Evolutionary conservation across 2,329 filamentous ascomycete species (phyloP).

Genomic region (Aspergillus proliferans): DNA sequence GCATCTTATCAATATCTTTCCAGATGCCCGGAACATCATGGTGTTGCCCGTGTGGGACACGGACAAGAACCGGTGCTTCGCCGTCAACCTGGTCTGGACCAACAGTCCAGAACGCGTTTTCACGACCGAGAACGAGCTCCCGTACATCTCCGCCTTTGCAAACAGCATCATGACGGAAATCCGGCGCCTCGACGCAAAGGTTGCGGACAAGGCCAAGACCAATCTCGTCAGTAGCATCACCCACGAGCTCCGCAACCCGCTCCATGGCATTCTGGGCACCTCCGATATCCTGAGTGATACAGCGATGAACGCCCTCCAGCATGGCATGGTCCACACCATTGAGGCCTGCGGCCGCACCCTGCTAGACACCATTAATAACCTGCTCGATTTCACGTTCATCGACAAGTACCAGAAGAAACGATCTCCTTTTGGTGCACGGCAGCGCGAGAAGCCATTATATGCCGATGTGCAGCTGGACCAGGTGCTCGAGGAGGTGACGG

Average conservation of each 20-base stretch:
- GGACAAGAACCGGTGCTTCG: constrained; percentile 23
- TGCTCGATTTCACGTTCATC: constrained; percentile 28
- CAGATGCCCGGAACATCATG: constrained; percentile 21
- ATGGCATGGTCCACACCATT: constrained; percentile 30
- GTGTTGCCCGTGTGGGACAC: constrained; percentile 30
- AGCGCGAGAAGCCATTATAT: background rate
- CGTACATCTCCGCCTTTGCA: constrained; percentile 24
- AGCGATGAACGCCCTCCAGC: constrained; percentile 21
- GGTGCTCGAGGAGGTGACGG: constrained; percentile 13
- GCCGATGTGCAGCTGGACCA: constrained; percentile 9
- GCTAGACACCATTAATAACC: constrained; percentile 37
- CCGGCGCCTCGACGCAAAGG: constrained; percentile 22
- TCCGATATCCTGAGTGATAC: constrained; percentile 29
- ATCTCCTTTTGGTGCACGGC: constrained; percentile 1
- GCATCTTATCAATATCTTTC: constrained; percentile 15
- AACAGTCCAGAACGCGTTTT: constrained; percentile 20
- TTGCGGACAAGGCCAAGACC: constrained; percentile 28
- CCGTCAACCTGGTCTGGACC: constrained; percentile 24
- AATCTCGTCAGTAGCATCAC: constrained; percentile 29
- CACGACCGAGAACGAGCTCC: constrained; percentile 21
- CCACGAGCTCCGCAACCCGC: constrained; percentile 31
- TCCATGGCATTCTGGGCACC: constrained; percentile 32
- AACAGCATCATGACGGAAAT: constrained; percentile 32
- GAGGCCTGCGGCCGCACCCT: constrained; percentile 37
- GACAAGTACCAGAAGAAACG: constrained; percentile 5